Evolutionary conservation across 2,329 filamentous ascomycete genomes (phyloP).

Genomic region (Colletotrichum sp.): DNA sequence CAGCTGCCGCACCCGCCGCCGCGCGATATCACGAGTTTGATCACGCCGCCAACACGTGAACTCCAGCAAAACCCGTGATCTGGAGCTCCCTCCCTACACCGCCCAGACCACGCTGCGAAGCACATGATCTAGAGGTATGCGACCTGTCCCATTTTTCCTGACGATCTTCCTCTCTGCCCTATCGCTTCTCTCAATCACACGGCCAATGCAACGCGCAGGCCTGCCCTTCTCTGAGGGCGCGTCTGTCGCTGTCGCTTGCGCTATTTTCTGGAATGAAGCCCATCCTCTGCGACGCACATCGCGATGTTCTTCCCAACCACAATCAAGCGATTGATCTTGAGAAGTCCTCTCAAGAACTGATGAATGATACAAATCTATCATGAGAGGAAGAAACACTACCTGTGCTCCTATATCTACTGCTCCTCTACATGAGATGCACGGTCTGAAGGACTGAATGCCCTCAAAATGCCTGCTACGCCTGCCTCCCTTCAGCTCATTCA

Average conservation of each 20-base stretch:
- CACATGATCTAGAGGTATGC: slow-evolving; percentile 54
- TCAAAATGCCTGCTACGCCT: neutral
- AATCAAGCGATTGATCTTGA: slow-evolving; percentile 12
- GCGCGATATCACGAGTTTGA: slow-evolving; percentile 56
- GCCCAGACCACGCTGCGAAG: slow-evolving; percentile 29
- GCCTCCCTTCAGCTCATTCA: neutral
- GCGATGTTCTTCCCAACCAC: neutral
- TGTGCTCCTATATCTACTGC: neutral
- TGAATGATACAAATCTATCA: neutral
- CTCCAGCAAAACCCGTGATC: slow-evolving; percentile 46
- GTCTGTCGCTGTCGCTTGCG: neutral
- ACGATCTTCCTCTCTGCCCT: slow-evolving; percentile 6
- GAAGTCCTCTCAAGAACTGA: neutral
- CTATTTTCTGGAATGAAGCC: neutral
- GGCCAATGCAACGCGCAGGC: neutral
- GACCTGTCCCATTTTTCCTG: slow-evolving; percentile 20
- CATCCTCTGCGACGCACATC: neutral
- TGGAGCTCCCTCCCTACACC: slow-evolving; percentile 25
- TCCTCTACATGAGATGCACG: neutral
- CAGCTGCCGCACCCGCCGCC: slow-evolving; percentile 25
- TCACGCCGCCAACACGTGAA: slow-evolving; percentile 39
- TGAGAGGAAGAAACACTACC: neutral
- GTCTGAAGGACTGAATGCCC: neutral
- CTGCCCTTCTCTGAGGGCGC: neutral
- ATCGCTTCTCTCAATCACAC: neutral